Conservation (phyloP, 441 rosid genomes). For the Erysimum cheiri region DNA sequence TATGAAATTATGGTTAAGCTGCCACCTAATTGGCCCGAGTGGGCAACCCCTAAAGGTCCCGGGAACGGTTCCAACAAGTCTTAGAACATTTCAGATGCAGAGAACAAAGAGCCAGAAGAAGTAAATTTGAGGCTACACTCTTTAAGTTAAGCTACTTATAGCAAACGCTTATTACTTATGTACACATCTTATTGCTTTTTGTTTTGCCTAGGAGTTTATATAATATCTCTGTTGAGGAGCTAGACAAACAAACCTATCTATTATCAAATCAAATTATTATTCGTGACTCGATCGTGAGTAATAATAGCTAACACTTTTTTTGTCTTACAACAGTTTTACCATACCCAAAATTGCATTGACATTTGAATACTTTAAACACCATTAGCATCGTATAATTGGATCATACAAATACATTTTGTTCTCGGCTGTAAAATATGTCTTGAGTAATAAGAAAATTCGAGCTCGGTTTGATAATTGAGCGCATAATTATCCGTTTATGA, state of each 20-base stretch:
- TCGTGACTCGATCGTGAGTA: too few species aligned
- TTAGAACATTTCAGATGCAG: constrained; percentile 13
- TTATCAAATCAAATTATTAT: neutral
- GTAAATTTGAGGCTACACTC: constrained; percentile 6
- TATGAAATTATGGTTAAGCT: constrained; percentile 9
- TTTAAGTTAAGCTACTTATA: constrained; percentile 3
- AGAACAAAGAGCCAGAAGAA: neutral
- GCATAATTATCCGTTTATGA: neutral
- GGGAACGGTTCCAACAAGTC: constrained; percentile 17
- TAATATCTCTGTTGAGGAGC: neutral
- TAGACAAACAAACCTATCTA: neutral
- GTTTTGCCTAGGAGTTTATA: neutral
- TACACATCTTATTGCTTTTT: neutral
- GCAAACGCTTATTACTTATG: neutral
- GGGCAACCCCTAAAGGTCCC: constrained; percentile 24
- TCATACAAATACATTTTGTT: neutral
- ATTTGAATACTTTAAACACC: neutral
- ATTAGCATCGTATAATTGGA: neutral
- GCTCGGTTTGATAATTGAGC: neutral
- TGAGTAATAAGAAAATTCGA: neutral
- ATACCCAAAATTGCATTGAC: neutral
- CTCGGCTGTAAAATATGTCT: neutral
- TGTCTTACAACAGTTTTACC: neutral
- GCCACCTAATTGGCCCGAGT: constrained; percentile 28
- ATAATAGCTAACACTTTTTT: neutral